Base-by-base conservation (phyloP, 768 basidiomycete species). In the Trametopsis cervina region DNA sequence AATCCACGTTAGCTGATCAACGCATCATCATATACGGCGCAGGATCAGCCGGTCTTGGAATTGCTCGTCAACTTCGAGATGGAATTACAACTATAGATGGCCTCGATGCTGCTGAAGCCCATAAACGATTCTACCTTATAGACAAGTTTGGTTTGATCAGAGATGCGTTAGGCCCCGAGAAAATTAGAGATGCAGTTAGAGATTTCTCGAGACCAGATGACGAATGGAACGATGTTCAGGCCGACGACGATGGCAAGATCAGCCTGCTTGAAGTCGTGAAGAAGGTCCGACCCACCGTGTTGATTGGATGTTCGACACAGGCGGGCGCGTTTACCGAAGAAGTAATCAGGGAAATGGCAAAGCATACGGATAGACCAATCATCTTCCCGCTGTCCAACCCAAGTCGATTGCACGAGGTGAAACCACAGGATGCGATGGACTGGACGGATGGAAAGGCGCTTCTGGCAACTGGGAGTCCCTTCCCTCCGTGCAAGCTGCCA, bases 301-400 rank as follows among this genome's bases (percentile, higher is more conserved):
- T 95, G 40, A 87, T 95, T 53, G 91, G 91, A 24, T 86, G 83
- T 49, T 90, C 87, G 48, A 92, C 90, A 1, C 72, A 78, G 42
- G 72, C 77, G 17, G 84, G 86, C 3, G 85, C 82, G 24, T 95
- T 95, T 66, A 83, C 75, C 3, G 77, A 88, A 66, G 80, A 85
- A 48, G 69, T 89, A 35, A 68, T 89, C 26, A 69, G 71, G 59
- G 73, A 75, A 22, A 84, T 93, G 88, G 72, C 76, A 23, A 77
- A 76, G 53, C 70, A 76, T 42, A 76, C 75, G 36, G 83, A 85
- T 20, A 68, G 84, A 50, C 90, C 90, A 0, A 85, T 92, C 57
- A 88, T 94, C 53, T 74, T 92, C 57, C 88, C 90, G 13, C 72
- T 94, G 39, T 84, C 80, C 35, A 94, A 94, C 64, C 91, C 90